Evolutionary conservation across 441 rosid genomes (phyloP).

Genomic region (Pelargonium fulgidum): DNA sequence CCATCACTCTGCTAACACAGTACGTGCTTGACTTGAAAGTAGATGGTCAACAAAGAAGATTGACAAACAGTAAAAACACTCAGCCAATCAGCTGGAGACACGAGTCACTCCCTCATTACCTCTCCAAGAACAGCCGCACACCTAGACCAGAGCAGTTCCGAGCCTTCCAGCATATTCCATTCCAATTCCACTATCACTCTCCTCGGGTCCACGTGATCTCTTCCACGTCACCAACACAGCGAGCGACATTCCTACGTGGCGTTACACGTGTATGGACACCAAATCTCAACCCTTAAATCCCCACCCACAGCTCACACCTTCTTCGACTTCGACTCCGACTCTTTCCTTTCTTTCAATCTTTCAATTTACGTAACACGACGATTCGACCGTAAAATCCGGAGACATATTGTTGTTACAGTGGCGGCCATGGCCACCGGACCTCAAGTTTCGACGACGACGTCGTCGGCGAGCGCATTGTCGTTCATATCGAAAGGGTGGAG

Average conservation of each 20-base stretch:
- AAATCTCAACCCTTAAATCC: slow-evolving; percentile 35
- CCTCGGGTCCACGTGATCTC: too few species aligned
- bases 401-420: slow-evolving; percentile 24
- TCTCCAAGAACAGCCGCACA: too few species aligned
- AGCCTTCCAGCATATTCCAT: too few species aligned
- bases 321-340: neutral
- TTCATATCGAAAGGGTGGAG: slow-evolving; percentile 80
- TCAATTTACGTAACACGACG: neutral
- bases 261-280: neutral
- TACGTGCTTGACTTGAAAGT: too few species aligned
- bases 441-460: slow-evolving; percentile 27
- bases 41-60: too few species aligned
- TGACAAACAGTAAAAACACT: too few species aligned
- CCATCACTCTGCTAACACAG: too few species aligned
- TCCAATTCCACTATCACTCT: too few species aligned
- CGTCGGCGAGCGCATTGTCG: slow-evolving; percentile 57
- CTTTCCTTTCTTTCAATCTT: slow-evolving; percentile 9
- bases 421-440: slow-evolving; percentile 29
- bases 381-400: slow-evolving; percentile 13
- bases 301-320: neutral
- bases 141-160: too few species aligned
- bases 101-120: too few species aligned
- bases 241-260: slow-evolving; percentile 16
- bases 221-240: too few species aligned
- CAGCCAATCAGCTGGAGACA: too few species aligned